These are phyloP conservation scores for Tylopilus subfusipes DNA, from an alignment of 768 basidiomycete genomes.

Conservation along the genomic window DNA sequence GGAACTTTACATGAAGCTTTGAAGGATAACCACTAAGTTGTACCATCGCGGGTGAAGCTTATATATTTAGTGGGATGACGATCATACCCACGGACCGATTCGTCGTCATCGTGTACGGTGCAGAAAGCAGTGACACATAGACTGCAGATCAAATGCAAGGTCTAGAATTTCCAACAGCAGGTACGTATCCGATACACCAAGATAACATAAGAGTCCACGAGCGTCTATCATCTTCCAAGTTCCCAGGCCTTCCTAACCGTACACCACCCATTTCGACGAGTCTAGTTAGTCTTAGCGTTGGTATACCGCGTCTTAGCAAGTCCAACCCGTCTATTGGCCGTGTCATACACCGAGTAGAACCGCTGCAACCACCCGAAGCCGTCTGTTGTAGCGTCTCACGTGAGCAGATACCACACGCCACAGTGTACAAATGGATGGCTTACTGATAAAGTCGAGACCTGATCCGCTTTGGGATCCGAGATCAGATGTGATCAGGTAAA, in stretches of 20 bases:
- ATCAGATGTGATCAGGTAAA: slow-evolving; percentile 58
- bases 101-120: too few relatives aligned
- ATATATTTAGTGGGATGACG: too few relatives aligned
- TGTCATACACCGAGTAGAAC: slow-evolving; percentile 56
- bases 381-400: slow-evolving; percentile 31
- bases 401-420: neutral
- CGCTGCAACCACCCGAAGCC: slow-evolving; percentile 59
- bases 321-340: slow-evolving; percentile 24
- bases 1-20: too few relatives aligned
- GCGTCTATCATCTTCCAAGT: too few relatives aligned
- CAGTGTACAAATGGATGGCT: slow-evolving; percentile 11
- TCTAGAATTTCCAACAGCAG: too few relatives aligned
- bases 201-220: neutral
- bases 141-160: too few relatives aligned
- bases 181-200: too few relatives aligned
- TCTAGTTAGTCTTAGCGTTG: slow-evolving; percentile 38
- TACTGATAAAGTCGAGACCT: slow-evolving; percentile 66
- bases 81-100: too few relatives aligned
- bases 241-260: too few relatives aligned
- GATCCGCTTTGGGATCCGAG: slow-evolving; percentile 47
- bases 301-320: slow-evolving; percentile 40
- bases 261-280: neutral
- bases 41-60: too few relatives aligned
- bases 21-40: too few relatives aligned
- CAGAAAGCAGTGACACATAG: too few relatives aligned